These are phyloP conservation scores for Monocercomonoides exilis DNA, from an alignment of 78 protist species.

Conservation along the genomic window DNA sequence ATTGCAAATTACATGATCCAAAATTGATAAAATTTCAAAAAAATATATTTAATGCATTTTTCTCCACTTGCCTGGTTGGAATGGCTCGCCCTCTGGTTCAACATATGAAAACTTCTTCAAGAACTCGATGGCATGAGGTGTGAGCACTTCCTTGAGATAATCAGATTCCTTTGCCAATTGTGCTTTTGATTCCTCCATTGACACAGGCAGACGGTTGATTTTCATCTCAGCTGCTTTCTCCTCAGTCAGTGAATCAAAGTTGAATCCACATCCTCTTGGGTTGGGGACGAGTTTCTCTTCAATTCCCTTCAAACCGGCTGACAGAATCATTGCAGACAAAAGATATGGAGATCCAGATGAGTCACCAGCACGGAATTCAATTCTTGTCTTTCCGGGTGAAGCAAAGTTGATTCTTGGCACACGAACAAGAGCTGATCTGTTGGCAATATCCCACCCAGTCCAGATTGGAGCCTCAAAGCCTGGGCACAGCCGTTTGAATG, in stretches of 20 bases:
- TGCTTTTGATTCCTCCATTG: not conserved
- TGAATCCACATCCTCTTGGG: not conserved
- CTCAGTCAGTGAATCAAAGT: not conserved
- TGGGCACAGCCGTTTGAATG: conserved; percentile 28
- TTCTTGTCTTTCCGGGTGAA: not conserved
- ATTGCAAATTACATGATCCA: too few relatives aligned
- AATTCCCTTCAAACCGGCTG: conserved; percentile 41
- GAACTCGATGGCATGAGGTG: too few relatives aligned
- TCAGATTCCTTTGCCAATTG: too few relatives aligned
- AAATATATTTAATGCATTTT: too few relatives aligned
- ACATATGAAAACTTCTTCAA: too few relatives aligned
- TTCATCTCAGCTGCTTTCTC: not conserved
- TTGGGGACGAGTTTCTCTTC: conserved; percentile 1
- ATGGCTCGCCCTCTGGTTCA: too few relatives aligned
- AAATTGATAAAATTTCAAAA: too few relatives aligned
- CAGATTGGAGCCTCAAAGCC: conserved; percentile 38
- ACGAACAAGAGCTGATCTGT: conserved; percentile 30
- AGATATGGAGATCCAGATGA: conserved; percentile 19
- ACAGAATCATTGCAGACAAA: conserved; percentile 17
- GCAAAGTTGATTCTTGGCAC: conserved; percentile 16
- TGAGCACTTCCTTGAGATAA: too few relatives aligned
- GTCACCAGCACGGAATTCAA: conserved; percentile 46
- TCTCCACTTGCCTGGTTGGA: too few relatives aligned
- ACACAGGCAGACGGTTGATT: not conserved
- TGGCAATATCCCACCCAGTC: conserved; percentile 13